Base-by-base conservation (phyloP, 371 early-diverging fungal species). In the Choanephora cucurbitarum region DNA sequence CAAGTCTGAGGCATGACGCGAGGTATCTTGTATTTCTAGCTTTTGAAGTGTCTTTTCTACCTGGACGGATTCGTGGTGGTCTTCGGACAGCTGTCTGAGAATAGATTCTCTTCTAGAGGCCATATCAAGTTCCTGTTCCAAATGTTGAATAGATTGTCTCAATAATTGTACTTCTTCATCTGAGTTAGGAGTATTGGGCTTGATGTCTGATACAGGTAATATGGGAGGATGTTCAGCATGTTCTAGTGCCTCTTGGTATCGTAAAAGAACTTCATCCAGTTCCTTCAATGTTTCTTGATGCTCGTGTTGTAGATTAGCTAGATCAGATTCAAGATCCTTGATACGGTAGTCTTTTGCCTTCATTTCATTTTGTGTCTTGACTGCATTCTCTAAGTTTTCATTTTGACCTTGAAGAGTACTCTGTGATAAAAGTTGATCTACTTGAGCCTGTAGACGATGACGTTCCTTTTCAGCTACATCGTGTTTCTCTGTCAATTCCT, bases 241-340 rank as follows among this genome's bases (percentile, higher is more conserved):
- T 22, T 77, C 77, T 13, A 63, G 46, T 5, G 60, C 60, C 42
- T 73, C 73, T 58, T 77, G 71, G 24, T 78, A 73, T 33, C 73
- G 62, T 39, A 57, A 34, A 32, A 76, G 42, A 4, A 72, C 67
- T 39, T 73, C 69, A 21, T 76, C 75, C 8, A 69, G 52, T 52
- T 73, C 77, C 40, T 76, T 70, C 6, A 63, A 24, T 1, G 72
- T 64, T 18, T 66, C 69, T 31, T 65, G 64, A 43, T 77, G 63
- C 17, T 74, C 72, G 11, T 63, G 58, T 13, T 66, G 57, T 5
- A 74, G 37, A 41, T 63, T 50, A 3, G 58, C 49, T 7, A 72
- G 37, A 7, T 57, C 57, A 14, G 52, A 33, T 15, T 73, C 64
- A 15, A 73, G 40, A 18, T 54, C 63, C 13, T 32, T 24, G 1